These are phyloP conservation scores for Cryptococcus sp. DNA, from an alignment of 1,284 basidiomycete species.

Conservation along the genomic window DNA sequence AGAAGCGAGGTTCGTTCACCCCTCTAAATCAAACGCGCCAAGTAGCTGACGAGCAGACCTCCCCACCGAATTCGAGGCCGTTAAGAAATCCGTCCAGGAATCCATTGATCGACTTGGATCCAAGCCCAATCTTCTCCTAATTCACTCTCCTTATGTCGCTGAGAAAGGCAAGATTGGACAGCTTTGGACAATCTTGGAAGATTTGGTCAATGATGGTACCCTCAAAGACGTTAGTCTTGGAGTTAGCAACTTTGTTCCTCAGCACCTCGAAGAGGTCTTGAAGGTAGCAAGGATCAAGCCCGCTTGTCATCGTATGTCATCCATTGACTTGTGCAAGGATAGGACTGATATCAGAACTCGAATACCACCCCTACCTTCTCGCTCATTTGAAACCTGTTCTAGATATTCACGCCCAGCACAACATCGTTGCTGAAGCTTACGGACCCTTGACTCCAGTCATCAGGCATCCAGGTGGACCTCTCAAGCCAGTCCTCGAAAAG, in stretches of 20 bases:
- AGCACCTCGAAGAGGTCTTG: slow-evolving; percentile 38
- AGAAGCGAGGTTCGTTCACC: neutral
- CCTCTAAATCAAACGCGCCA: neutral
- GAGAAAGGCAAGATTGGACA: slow-evolving; percentile 18
- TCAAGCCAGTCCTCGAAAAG: slow-evolving; percentile 54
- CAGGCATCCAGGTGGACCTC: slow-evolving; percentile 55
- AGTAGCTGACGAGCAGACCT: slow-evolving; percentile 55
- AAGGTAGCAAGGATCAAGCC: slow-evolving; percentile 57
- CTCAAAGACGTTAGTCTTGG: slow-evolving; percentile 55
- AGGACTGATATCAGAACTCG: slow-evolving; percentile 52
- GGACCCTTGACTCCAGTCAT: slow-evolving; percentile 57
- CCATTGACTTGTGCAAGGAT: slow-evolving; percentile 20
- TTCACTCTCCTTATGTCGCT: slow-evolving; percentile 34
- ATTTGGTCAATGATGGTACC: slow-evolving; percentile 50
- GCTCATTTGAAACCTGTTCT: slow-evolving; percentile 58
- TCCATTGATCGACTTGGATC: slow-evolving; percentile 21
- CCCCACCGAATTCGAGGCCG: slow-evolving; percentile 8
- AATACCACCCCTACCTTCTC: slow-evolving; percentile 71
- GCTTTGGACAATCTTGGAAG: slow-evolving; percentile 39
- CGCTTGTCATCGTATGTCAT: slow-evolving; percentile 58
- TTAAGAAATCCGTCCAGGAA: slow-evolving; percentile 21
- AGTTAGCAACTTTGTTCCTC: slow-evolving; percentile 41
- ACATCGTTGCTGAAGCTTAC: slow-evolving; percentile 63
- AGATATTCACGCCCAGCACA: slow-evolving; percentile 56
- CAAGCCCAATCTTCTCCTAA: slow-evolving; percentile 32